phyloP scores from a whole-genome alignment of 2,329 filamentous ascomycete species.

The Fusarium ramigenum region DNA sequence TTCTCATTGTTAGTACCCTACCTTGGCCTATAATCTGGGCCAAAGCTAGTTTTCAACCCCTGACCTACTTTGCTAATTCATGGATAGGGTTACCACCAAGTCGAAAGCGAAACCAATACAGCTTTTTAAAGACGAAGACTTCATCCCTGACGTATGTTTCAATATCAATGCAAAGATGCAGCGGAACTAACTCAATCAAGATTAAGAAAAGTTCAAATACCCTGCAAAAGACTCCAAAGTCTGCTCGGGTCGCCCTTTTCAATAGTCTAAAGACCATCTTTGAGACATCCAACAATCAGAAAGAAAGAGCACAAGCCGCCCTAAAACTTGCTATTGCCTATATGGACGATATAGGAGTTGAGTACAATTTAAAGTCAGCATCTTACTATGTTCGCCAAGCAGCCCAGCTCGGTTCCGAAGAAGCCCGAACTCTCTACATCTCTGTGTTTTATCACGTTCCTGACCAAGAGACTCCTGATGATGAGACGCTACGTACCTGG shows the following conservation, averaged over 20 bases:
- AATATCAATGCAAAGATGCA: too few relatives aligned
- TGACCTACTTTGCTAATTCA: neutral
- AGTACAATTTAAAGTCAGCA: neutral
- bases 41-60: neutral
- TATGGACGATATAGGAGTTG: neutral
- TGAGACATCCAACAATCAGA: neutral
- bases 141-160: neutral
- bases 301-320: neutral
- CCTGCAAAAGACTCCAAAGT: neutral
- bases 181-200: neutral
- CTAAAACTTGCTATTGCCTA: neutral
- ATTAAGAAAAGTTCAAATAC: neutral
- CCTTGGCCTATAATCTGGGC: fast-evolving
- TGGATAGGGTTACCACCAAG: neutral
- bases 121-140: neutral
- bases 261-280: neutral
- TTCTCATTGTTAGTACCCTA: neutral
- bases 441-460: neutral
- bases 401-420: neutral
- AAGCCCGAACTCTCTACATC: neutral
- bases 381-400: neutral
- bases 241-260: neutral
- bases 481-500: neutral
- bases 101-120: neutral
- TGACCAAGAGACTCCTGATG: neutral